Evolutionary conservation across 371 early-diverging fungal genomes (phyloP).

Genomic region (Umbelopsis sp.): DNA sequence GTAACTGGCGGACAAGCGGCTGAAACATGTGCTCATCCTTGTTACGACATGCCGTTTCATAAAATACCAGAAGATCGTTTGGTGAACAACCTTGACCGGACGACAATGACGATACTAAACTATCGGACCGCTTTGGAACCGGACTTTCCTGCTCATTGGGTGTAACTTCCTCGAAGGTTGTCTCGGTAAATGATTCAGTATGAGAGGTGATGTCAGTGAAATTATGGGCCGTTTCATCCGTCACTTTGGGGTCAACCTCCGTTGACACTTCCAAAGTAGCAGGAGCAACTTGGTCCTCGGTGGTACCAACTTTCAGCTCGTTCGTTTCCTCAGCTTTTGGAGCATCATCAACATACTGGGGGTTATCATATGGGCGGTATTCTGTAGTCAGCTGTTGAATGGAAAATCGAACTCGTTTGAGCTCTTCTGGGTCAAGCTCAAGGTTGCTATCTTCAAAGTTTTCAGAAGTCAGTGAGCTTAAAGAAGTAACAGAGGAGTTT

Average conservation of each 20-base stretch:
- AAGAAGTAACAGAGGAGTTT: neutral
- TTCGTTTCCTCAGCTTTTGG: slow-evolving; percentile 21
- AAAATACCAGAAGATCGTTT: slow-evolving; percentile 32
- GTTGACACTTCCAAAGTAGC: slow-evolving; percentile 1
- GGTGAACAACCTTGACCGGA: slow-evolving; percentile 14
- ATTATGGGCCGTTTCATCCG: neutral
- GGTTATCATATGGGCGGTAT: slow-evolving; percentile 36
- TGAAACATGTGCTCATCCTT: slow-evolving; percentile 60
- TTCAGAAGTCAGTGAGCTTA: neutral
- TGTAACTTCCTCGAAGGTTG: neutral
- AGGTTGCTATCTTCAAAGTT: neutral
- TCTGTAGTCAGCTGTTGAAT: slow-evolving; percentile 58
- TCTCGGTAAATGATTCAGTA: neutral
- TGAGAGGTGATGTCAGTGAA: no score
- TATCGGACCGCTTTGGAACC: neutral
- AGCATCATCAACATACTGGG: slow-evolving; percentile 20
- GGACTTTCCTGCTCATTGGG: neutral
- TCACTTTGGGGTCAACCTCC: neutral
- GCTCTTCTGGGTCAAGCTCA: slow-evolving; percentile 38
- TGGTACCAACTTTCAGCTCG: slow-evolving; percentile 14
- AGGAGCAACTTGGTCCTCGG: neutral
- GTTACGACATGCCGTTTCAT: slow-evolving; percentile 53
- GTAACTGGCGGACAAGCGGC: slow-evolving; percentile 46
- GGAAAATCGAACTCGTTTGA: slow-evolving; percentile 64
- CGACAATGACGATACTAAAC: neutral